A percentile compares a stretch with the other conserved stretches of the same genome.
Evolutionary conservation across 2,329 filamentous ascomycete genomes (phyloP).

Genomic region (Aspergillus carbonarius): DNA sequence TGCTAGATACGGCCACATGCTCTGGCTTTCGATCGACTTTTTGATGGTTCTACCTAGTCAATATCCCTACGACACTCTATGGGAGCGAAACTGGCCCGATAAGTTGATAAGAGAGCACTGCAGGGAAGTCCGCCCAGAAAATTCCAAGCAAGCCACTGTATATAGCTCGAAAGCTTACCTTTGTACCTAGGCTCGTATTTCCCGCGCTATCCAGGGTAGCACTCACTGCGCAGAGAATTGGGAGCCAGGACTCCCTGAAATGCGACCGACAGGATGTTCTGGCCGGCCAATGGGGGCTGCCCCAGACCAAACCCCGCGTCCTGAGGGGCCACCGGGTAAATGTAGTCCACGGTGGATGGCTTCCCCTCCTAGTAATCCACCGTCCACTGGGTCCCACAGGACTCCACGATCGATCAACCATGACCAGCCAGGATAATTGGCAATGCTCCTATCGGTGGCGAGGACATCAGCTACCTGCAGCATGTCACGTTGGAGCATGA

Average conservation of each 20-base stretch:
- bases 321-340: neutral
- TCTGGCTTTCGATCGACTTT: neutral
- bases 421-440: neutral
- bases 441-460: neutral
- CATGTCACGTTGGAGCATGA: neutral
- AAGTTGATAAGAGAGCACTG: neutral
- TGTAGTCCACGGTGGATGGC: neutral
- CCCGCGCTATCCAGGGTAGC: neutral
- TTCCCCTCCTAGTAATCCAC: neutral
- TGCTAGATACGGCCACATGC: neutral
- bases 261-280: neutral
- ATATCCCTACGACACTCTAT: no score
- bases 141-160: neutral
- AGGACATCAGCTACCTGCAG: neutral
- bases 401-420: neutral
- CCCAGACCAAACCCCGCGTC: constrained; percentile 1
- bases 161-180: neutral
- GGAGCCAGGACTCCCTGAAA: neutral
- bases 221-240: neutral
- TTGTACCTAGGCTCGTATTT: neutral
- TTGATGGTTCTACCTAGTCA: no score
- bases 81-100: neutral
- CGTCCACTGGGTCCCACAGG: neutral
- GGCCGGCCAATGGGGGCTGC: neutral
- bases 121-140: neutral